phyloP scores from a whole-genome alignment of 1,284 basidiomycete species.

The Tetrapyrgos nigripes region DNA sequence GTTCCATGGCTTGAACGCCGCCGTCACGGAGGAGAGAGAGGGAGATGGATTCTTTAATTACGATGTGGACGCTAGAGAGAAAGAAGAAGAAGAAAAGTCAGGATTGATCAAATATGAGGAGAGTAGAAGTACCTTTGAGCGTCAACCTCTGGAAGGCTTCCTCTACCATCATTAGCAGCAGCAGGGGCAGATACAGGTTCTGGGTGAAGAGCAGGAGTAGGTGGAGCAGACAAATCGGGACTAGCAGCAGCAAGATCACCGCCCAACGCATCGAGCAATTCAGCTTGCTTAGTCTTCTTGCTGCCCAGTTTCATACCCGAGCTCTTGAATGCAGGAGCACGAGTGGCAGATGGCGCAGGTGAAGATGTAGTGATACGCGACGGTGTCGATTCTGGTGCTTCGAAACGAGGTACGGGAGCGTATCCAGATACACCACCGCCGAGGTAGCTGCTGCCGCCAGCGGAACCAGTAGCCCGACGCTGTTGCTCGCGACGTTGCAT shows the following conservation, averaged over 20 bases:
- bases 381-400: constrained; percentile 57
- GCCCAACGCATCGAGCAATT: constrained; percentile 89
- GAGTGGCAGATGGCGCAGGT: constrained; percentile 57
- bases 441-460: constrained; percentile 61
- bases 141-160: constrained; percentile 80
- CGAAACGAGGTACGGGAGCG: constrained; percentile 73
- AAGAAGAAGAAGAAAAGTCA: not conserved
- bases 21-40: constrained; percentile 89
- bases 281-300: constrained; percentile 89
- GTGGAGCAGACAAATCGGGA: constrained; percentile 63
- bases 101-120: constrained; percentile 8
- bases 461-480: constrained; percentile 58
- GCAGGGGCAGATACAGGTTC: constrained; percentile 58
- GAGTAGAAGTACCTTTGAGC: constrained; percentile 67
- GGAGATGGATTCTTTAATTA: constrained; percentile 85
- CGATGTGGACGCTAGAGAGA: constrained; percentile 77
- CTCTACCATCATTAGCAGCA: constrained; percentile 49
- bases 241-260: constrained; percentile 70
- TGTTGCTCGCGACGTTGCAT: constrained; percentile 97
- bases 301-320: constrained; percentile 97
- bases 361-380: constrained; percentile 51
- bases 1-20: constrained; percentile 87
- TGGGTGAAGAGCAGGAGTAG: constrained; percentile 22
- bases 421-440: constrained; percentile 74
- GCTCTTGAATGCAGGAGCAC: constrained; percentile 88